Conservation (phyloP, 768 basidiomycete genomes). For the Mycena sanguinolenta region DNA sequence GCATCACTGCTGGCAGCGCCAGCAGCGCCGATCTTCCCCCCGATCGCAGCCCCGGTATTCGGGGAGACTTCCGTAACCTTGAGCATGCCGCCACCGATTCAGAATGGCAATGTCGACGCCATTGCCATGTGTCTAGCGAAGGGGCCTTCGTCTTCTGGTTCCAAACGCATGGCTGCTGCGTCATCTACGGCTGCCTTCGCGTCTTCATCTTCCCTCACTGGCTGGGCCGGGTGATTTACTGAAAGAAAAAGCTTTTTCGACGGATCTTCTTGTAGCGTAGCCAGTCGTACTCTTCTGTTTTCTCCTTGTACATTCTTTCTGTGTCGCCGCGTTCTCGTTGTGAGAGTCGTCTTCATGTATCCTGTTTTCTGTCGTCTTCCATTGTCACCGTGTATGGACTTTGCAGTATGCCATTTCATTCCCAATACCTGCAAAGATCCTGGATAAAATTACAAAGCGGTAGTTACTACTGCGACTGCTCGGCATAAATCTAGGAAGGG, state of each 20-base stretch:
- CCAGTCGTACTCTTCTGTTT: neutral
- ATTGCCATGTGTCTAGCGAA: conserved; percentile 9
- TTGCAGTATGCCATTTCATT: neutral
- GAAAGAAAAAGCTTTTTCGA: neutral
- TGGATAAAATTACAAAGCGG: too few relatives aligned
- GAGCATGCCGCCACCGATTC: conserved; percentile 46
- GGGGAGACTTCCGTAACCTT: conserved; percentile 41
- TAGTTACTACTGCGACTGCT: conserved; percentile 66
- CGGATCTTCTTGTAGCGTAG: neutral
- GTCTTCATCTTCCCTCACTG: conserved; percentile 58
- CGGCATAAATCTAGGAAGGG: conserved; percentile 69
- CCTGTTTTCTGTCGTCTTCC: neutral
- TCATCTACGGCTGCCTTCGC: conserved; percentile 1
- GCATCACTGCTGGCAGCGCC: neutral
- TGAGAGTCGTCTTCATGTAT: neutral
- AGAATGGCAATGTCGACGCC: too few relatives aligned
- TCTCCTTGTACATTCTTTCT: neutral
- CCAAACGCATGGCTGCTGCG: conserved; percentile 1
- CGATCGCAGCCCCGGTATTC: conserved; percentile 45
- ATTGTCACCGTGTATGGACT: neutral
- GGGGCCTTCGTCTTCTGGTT: conserved; percentile 3
- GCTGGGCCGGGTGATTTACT: conserved; percentile 62
- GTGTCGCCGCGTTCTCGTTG: neutral
- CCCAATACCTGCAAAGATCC: neutral
- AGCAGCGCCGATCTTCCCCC: conserved; percentile 38